Base-by-base conservation (phyloP, 495 filamentous ascomycete genomes). In the Penicillium alfredii region DNA sequence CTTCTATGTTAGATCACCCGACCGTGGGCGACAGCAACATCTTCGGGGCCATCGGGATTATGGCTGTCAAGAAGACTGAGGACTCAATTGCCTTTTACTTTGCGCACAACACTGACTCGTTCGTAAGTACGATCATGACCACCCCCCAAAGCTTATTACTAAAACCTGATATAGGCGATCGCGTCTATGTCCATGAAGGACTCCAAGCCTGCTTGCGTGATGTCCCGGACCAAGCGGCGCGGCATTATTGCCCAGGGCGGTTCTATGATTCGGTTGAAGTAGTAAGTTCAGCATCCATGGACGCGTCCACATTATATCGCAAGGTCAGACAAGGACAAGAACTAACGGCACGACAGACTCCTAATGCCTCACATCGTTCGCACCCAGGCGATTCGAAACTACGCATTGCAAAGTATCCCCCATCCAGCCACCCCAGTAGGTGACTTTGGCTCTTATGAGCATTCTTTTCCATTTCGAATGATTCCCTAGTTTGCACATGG, bases 81-180 rank as follows among this genome's bases (percentile, higher is more conserved):
- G 65, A 73, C 16, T 86, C 85, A 2, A 71, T 82, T 19, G 84
- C 74, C 43, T 66, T 96, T 11, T 88, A 86, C 57, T 96, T 89
- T 56, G 87, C 79, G 1, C 88, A 96, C 60, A 96, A 93, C 53
- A 94, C 88, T 3, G 87, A 94, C 47, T 92, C 86, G 0, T 94
- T 96, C 52, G 71, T 77, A 49, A 62, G 72, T 60, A 12, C 8
- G 10, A 4, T n/a, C 15, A 29, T 9, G 15, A 23, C 27, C 6
- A 9, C 16, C 6, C 3, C 6, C 3, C 9, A 16, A 8, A 8
- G 9, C 23, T 25, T 8, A 25, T 25, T 8, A 9, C 4, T 3
- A 61, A 25, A 9, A 28, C 33, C 40, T 15, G n/a, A 26, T 19
- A 17, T 47, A 81, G 73, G 87, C 86, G 13, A 57, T 94, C 8